Evolutionary conservation across 148 eudicot species (phyloP).

Genomic region (Beta vulgaris): DNA sequence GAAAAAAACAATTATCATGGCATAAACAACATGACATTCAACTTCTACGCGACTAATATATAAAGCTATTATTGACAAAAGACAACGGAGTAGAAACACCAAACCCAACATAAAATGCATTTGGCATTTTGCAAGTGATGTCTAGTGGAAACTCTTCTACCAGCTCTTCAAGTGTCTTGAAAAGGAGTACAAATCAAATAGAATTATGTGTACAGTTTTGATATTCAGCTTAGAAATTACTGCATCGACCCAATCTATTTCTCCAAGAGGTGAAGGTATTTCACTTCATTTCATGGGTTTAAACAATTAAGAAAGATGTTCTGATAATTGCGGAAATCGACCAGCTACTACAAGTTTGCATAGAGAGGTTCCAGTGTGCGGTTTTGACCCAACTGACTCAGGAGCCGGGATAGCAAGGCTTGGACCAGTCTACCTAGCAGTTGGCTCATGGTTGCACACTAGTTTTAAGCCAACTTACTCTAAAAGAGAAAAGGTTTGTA

Average conservation of each 20-base stretch:
- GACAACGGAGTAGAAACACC: conserved; percentile 20
- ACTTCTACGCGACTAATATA: conserved; percentile 18
- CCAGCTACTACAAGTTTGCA: background rate
- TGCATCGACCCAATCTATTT: background rate
- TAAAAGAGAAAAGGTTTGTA: too few relatives aligned
- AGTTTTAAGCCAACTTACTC: too few relatives aligned
- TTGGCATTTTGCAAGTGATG: conserved; percentile 25
- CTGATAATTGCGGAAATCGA: background rate
- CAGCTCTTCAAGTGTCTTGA: conserved; percentile 16
- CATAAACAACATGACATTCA: conserved; percentile 18
- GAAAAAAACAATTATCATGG: background rate
- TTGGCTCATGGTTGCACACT: too few relatives aligned
- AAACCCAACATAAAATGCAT: conserved; percentile 8
- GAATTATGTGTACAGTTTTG: conserved; percentile 4
- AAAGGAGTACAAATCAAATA: conserved; percentile 1
- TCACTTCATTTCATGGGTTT: background rate
- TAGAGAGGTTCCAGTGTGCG: too few relatives aligned
- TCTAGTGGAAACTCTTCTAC: conserved; percentile 19
- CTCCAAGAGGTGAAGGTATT: background rate
- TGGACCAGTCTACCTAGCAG: too few relatives aligned
- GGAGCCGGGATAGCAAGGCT: too few relatives aligned
- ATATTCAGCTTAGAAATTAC: background rate
- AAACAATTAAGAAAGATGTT: background rate
- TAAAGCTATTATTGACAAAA: conserved; percentile 16
- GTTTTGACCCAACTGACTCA: too few relatives aligned